Evolutionary conservation across 495 filamentous ascomycete species (phyloP).

Genomic region (Aspergillus bertholletiae): DNA sequence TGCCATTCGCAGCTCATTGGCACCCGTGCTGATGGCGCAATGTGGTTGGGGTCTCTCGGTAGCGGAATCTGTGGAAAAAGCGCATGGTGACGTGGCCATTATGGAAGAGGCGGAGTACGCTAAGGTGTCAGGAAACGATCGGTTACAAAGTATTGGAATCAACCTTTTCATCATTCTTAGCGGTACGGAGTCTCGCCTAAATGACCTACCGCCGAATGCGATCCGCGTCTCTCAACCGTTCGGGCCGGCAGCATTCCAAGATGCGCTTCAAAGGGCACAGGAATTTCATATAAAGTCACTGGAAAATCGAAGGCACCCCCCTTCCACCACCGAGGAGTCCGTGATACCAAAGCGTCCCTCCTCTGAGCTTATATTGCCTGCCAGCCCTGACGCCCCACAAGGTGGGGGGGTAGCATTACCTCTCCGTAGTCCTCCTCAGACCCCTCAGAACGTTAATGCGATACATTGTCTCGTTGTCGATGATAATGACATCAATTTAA

Average conservation of each 20-base stretch:
- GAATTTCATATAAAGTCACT: not conserved
- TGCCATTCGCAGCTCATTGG: constrained; percentile 27
- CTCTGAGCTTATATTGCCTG: constrained; percentile 8
- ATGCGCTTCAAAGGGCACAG: constrained; percentile 10
- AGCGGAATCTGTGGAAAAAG: constrained; percentile 22
- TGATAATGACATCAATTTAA: constrained; percentile 49
- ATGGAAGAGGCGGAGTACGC: constrained; percentile 25
- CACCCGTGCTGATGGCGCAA: constrained; percentile 24
- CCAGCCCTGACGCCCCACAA: constrained; percentile 10
- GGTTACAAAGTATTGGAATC: constrained; percentile 2
- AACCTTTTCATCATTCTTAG: constrained; percentile 27
- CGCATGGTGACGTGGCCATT: constrained; percentile 26
- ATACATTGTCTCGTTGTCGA: constrained; percentile 42
- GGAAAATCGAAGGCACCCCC: not conserved
- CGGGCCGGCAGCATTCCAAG: constrained; percentile 27
- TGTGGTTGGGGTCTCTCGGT: constrained; percentile 27
- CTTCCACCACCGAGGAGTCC: not conserved
- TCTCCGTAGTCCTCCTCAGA: not conserved
- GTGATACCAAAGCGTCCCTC: not conserved
- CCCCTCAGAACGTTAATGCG: not conserved
- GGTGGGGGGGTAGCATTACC: constrained; percentile 1
- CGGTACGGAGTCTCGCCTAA: constrained; percentile 9
- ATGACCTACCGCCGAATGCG: constrained; percentile 6
- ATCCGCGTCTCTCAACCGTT: constrained; percentile 32
- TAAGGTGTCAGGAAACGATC: constrained; percentile 2